Percentiles rank a stretch among this genome's conserved stretches.
These are phyloP conservation scores for Termitomyces sp. DNA, from an alignment of 768 basidiomycete species.

Conservation along the genomic window DNA sequence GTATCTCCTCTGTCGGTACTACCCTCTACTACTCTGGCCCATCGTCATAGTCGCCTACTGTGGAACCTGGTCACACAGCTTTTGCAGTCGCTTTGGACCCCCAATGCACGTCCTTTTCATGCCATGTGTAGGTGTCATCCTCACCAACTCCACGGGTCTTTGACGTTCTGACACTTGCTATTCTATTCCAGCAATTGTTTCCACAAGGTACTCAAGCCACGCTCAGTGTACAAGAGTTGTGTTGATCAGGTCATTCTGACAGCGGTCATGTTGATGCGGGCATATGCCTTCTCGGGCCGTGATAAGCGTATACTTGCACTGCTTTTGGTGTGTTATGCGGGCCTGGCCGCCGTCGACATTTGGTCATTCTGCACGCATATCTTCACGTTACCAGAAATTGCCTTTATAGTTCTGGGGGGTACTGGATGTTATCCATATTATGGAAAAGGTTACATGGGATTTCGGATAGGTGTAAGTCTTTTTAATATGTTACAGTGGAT, in stretches of 20 bases:
- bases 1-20: constrained; percentile 41
- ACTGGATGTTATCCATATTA: constrained; percentile 40
- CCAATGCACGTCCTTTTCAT: constrained; percentile 29
- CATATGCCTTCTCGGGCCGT: constrained; percentile 39
- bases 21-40: constrained; percentile 34
- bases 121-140: constrained; percentile 22
- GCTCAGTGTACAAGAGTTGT: neutral
- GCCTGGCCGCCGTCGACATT: constrained; percentile 28
- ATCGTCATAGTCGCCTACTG: constrained; percentile 34
- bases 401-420: constrained; percentile 20
- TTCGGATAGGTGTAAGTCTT: constrained; percentile 30
- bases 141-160: neutral
- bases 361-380: constrained; percentile 33
- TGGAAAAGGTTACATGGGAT: constrained; percentile 23
- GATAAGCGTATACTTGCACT: constrained; percentile 24
- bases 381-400: constrained; percentile 16
- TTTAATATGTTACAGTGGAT: neutral
- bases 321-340: constrained; percentile 26
- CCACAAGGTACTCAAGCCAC: constrained; percentile 34
- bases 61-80: constrained; percentile 26
- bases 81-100: constrained; percentile 27
- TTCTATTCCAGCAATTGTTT: constrained; percentile 31
- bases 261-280: constrained; percentile 43
- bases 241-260: neutral
- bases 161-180: neutral